Conservation (phyloP, 1,284 basidiomycete species). For the Puccinia novopanici region DNA sequence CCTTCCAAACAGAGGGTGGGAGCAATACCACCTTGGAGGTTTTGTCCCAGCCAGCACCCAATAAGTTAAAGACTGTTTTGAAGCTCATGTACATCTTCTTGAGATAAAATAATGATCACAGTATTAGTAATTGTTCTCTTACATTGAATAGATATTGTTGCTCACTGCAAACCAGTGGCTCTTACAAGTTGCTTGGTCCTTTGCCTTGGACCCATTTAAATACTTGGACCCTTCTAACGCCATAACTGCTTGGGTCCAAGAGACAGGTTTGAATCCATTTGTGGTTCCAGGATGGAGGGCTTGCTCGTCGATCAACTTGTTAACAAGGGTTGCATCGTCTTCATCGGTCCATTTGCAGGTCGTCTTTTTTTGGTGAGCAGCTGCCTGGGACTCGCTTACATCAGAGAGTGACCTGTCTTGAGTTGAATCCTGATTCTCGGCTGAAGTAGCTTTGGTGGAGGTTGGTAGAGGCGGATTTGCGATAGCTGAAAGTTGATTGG, state of each 20-base stretch:
- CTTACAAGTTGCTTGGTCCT: background rate
- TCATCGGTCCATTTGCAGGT: slow-evolving; percentile 15
- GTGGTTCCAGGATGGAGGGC: slow-evolving; percentile 9
- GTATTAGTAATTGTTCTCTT: background rate
- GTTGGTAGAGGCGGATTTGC: no score
- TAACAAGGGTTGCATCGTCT: background rate
- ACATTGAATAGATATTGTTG: background rate
- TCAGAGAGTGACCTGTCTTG: background rate
- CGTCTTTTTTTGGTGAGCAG: background rate
- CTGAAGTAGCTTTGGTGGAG: no score
- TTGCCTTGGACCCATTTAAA: background rate
- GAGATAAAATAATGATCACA: background rate
- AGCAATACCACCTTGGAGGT: background rate
- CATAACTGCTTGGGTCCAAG: background rate
- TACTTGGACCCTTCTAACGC: background rate
- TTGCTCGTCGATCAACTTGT: background rate
- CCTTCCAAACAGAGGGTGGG: background rate
- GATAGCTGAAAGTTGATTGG: no score
- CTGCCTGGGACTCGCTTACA: background rate
- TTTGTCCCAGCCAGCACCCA: background rate
- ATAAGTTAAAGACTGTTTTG: background rate
- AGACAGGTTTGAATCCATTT: background rate
- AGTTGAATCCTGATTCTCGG: background rate
- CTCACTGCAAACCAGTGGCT: slow-evolving; percentile 1
- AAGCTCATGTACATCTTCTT: background rate